Evolutionary conservation across 768 basidiomycete genomes (phyloP), one percentile per base, ranked within the genome.

Genomic region (Lanmaoa pseudosensibilis): DNA sequence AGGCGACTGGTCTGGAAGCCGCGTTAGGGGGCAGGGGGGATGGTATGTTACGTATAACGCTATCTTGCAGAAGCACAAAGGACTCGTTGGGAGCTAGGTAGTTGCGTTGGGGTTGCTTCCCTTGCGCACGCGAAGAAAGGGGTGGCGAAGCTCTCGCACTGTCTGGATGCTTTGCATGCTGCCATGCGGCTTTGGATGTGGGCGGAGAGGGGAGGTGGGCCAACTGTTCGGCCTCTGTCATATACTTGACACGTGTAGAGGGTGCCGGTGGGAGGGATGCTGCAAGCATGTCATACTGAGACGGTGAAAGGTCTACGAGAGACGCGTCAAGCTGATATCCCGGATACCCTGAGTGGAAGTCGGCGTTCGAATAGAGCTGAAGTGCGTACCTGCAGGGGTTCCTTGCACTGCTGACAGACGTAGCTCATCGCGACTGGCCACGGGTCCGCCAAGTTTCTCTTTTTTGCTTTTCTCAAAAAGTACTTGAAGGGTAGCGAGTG

Each of bases 381-480:
- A 4, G 36, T 19, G n/a, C 63, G 55, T 53, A 89, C 89, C 82
- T 93, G 87, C 34, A 97, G 75, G 7, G 91, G 92, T 67, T 95
- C 90, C 74, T 92, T 93, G 79, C 92, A 94, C 74, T 94, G 92
- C 68, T 93, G 91, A 65, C 92, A 94, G 47, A 88, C 79, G 63
- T 78, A 80, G 54, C 62, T 75, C 80, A 81, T 80, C 50, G 61
- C 21, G 23, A 32, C 21, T 32, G n/a, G 19, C 11, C 6, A 12
- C n/a, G 10, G 5, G 30, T 19, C 16, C 27, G 27, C 27, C 27
- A 27, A 27, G 27, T 10, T 21, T n/a, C 11, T 13, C 36, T 12
- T 45, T 27, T 45, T 27, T 6, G 4, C 41, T 16, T 43, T 43
- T 25, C 2, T n/a, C 18, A 3, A 13, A 37, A 19, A 16, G 34